A percentile compares a stretch with the other conserved stretches of the same genome.
Conservation (phyloP, 208 protist species). For the Leishmania braziliensis region DNA sequence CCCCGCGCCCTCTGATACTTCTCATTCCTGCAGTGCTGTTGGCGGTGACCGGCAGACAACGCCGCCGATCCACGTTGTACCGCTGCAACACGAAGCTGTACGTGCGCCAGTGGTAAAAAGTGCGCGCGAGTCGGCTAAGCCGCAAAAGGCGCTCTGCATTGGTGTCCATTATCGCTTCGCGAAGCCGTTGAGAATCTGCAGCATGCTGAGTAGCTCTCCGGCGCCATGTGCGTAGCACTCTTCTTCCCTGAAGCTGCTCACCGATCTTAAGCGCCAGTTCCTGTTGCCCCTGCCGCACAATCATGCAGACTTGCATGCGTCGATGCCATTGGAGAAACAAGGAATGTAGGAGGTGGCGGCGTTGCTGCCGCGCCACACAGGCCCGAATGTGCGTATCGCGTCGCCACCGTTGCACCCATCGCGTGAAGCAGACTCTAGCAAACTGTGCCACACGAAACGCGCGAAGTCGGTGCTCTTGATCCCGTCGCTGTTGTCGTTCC, state of each 20-base stretch:
- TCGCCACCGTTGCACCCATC: conserved; percentile 12
- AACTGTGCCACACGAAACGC: conserved; percentile 1
- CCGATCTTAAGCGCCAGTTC: conserved; percentile 22
- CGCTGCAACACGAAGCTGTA: conserved; percentile 12
- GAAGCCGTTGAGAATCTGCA: background rate
- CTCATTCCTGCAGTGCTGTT: background rate
- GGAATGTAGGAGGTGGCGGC: conserved; percentile 1
- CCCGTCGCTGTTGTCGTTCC: background rate
- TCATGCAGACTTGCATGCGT: conserved; percentile 17
- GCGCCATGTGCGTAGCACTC: conserved; percentile 26
- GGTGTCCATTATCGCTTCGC: background rate
- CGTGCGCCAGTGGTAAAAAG: conserved; percentile 42
- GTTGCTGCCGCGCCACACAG: conserved; percentile 3
- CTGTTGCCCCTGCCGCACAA: conserved; percentile 21
- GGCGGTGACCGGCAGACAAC: conserved; percentile 7
- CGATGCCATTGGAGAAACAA: conserved; percentile 21
- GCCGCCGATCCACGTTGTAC: conserved; percentile 30
- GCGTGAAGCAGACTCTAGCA: background rate
- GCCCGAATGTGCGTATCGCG: conserved; percentile 7
- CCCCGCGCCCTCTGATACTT: too few relatives aligned
- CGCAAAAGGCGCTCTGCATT: conserved; percentile 8
- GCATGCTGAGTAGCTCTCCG: conserved; percentile 18
- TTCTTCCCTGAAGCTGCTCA: conserved; percentile 20
- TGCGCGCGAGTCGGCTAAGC: conserved; percentile 15
- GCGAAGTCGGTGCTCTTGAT: background rate